These are phyloP conservation scores for Corchorus capsularis DNA, from an alignment of 345 rosid genomes.

Conservation along the genomic window DNA sequence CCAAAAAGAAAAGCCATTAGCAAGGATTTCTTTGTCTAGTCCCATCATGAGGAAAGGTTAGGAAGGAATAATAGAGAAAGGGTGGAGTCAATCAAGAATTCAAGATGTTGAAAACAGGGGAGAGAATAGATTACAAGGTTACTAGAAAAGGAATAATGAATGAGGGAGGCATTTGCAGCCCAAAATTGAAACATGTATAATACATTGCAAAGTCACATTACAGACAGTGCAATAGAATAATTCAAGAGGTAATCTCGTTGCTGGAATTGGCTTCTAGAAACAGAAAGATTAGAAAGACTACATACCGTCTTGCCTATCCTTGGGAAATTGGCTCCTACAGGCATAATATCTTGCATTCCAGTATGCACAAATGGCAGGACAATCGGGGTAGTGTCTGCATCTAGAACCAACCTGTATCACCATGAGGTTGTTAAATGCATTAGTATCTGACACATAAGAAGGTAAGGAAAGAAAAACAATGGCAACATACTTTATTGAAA, in stretches of 20 bases:
- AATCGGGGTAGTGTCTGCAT: conserved; percentile 75
- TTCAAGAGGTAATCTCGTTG: not conserved
- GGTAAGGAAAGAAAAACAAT: not conserved
- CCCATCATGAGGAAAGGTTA: not conserved
- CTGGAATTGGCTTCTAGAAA: too few species aligned
- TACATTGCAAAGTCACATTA: not conserved
- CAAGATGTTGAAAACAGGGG: not conserved
- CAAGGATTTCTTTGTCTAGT: not conserved
- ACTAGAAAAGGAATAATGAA: not conserved
- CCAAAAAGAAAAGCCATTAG: not conserved
- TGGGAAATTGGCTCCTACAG: conserved; percentile 83
- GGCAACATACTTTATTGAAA: not conserved
- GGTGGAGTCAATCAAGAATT: not conserved
- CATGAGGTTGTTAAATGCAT: not conserved
- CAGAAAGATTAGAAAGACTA: conserved; percentile 7
- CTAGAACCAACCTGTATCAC: conserved; percentile 73
- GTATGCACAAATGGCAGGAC: conserved; percentile 93
- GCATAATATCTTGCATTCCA: conserved; percentile 98
- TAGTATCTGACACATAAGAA: not conserved
- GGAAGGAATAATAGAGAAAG: not conserved
- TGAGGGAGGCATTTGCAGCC: not conserved
- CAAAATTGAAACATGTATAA: not conserved
- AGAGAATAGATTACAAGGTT: not conserved
- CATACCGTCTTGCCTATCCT: conserved; percentile 88
- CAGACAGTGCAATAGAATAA: not conserved